Evolutionary conservation across 768 basidiomycete genomes (phyloP).

Genomic region (Lentinula detonsa): DNA sequence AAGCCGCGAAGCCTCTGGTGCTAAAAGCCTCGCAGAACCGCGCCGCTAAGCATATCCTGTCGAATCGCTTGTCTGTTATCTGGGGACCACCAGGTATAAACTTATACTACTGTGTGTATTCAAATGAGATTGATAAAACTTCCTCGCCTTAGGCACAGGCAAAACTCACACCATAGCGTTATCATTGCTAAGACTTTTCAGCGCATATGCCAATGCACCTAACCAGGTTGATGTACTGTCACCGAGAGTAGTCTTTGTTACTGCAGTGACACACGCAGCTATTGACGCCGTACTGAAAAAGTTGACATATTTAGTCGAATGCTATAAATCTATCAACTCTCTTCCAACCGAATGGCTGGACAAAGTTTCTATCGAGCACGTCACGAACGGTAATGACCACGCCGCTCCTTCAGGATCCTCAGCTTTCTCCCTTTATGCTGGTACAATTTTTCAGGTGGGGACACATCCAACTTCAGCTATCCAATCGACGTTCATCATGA

Average conservation of each 20-base stretch:
- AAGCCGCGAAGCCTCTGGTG: conserved; percentile 30
- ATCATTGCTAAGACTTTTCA: conserved; percentile 39
- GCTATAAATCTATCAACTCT: conserved; percentile 29
- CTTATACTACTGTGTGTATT: neutral
- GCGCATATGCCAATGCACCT: conserved; percentile 28
- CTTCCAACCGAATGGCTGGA: conserved; percentile 36
- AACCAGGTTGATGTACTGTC: neutral
- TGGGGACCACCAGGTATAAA: conserved; percentile 45
- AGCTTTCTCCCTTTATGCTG: conserved; percentile 34
- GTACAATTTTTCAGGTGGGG: conserved; percentile 42
- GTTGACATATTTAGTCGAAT: conserved; percentile 27
- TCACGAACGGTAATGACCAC: conserved; percentile 35
- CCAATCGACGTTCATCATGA: neutral
- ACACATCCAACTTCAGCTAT: neutral
- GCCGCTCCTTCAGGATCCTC: conserved; percentile 23
- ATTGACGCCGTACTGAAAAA: conserved; percentile 43
- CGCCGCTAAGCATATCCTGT: conserved; percentile 36
- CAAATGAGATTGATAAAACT: neutral
- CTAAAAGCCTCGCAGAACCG: conserved; percentile 41
- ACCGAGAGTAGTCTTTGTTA: conserved; percentile 36
- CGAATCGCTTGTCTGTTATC: conserved; percentile 38
- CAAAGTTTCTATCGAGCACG: conserved; percentile 34
- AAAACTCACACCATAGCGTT: conserved; percentile 48
- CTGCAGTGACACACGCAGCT: conserved; percentile 48
- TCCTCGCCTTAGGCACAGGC: conserved; percentile 33